Conservation (phyloP, 352 stramenopile species). For the Pythium monospermum region DNA sequence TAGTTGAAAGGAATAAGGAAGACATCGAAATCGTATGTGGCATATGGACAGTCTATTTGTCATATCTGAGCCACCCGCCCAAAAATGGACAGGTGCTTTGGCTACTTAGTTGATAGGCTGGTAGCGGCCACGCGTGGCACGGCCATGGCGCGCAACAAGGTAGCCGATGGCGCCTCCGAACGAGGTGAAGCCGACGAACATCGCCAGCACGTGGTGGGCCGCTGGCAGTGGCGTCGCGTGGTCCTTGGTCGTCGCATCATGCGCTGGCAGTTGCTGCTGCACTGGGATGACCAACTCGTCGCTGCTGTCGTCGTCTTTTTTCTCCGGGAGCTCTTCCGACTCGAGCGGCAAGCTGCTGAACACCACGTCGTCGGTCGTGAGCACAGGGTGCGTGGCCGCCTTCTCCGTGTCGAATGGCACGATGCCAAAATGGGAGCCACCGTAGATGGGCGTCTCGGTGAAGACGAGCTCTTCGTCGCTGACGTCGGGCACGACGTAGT, state of each 20-base stretch:
- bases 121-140: slow-evolving; percentile 22
- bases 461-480: slow-evolving; percentile 51
- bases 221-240: slow-evolving; percentile 3
- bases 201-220: slow-evolving; percentile 21
- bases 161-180: slow-evolving; percentile 30
- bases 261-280: too few relatives aligned
- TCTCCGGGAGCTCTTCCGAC: slow-evolving; percentile 38
- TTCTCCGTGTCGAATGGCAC: slow-evolving; percentile 47
- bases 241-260: background rate
- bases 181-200: slow-evolving; percentile 30
- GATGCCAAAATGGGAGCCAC: slow-evolving; percentile 54
- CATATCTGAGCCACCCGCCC: background rate
- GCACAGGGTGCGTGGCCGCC: slow-evolving; percentile 81
- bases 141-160: slow-evolving; percentile 19
- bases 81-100: too few relatives aligned
- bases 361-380: slow-evolving; percentile 57
- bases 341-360: slow-evolving; percentile 42
- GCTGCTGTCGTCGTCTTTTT: slow-evolving; percentile 7
- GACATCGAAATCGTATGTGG: background rate
- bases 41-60: background rate
- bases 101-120: slow-evolving; percentile 21
- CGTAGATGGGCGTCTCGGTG: slow-evolving; percentile 53
- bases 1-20: too few relatives aligned
- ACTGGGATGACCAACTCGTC: slow-evolving; percentile 3
- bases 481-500: slow-evolving; percentile 67